Base-by-base conservation (phyloP, 2,329 filamentous ascomycete species). In the Fusarium udum region DNA sequence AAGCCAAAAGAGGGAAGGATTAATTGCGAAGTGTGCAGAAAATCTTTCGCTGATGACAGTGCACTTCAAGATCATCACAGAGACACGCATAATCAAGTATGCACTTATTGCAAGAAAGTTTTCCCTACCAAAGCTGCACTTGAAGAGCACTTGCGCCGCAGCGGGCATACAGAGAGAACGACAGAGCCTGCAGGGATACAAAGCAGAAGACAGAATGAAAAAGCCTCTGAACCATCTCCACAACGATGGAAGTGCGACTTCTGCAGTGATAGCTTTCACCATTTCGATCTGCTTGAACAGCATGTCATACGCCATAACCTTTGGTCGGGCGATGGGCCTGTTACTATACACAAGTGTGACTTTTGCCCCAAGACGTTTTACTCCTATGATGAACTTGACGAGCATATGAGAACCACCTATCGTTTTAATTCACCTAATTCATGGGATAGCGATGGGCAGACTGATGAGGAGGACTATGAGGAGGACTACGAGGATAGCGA, bases 11-110 rank as follows among this genome's bases (percentile, higher is more conserved):
- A 16, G 9, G 16, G 9, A 16, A 34, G 5, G n/a, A 24, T 34
- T 3, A 34, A 20, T 3, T 51, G 48, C 16, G 5, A 20, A 14
- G 9, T 3, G 32, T 51, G 48, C 31, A 20, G 13, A 24, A 51
- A 15, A 18, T 7, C 11, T 24, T 51, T 51, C 4, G 22, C 2
- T 20, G 11, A 34, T 51, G 4, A 7, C 16, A 0, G 1, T 20
- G 31, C 22, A 34, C 16, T 51, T 16, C 11, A 10, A 6, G 3
- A 24, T 1, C 31, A 51, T 34, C 8, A 14, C 22, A 34, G 7
- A n/a, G 10, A 24, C 22, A 24, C 4, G 11, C 48, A 51, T 34
- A 32, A 2, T 20, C 26, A n/a, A 15, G 15, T 14, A 51, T 51
- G 31, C 31, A 24, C n/a, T 0, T 13, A 13, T 34, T 51, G 48